These are phyloP conservation scores for Nannochloris sp. DNA, from an alignment of 139 green algal species.

Conservation along the genomic window DNA sequence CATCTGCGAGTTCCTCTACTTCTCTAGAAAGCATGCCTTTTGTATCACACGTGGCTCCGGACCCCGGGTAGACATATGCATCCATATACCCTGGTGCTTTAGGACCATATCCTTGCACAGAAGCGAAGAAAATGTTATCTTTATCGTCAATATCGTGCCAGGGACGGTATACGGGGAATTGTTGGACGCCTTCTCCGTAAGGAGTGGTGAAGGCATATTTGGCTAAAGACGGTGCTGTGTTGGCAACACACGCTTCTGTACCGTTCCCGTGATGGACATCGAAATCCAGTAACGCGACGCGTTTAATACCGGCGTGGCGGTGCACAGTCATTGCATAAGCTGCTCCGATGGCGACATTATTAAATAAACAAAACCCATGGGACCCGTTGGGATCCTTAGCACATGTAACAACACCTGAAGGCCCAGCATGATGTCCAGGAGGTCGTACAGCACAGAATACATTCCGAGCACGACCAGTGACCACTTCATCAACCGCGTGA, in stretches of 20 bases:
- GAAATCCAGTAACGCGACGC: slow-evolving; percentile 86
- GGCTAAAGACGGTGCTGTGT: slow-evolving; percentile 24
- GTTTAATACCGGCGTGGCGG: slow-evolving; percentile 50
- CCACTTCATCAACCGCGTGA: slow-evolving; percentile 59
- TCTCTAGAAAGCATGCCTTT: neutral
- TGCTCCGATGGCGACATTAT: slow-evolving; percentile 86
- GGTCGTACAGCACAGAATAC: slow-evolving; percentile 86
- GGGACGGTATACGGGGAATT: slow-evolving; percentile 67
- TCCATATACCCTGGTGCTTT: slow-evolving; percentile 21
- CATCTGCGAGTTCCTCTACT: neutral
- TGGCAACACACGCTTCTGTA: slow-evolving; percentile 56
- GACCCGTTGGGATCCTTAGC: slow-evolving; percentile 35
- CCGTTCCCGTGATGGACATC: slow-evolving; percentile 94
- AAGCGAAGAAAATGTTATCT: slow-evolving; percentile 86
- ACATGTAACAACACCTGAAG: slow-evolving; percentile 52
- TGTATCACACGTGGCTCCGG: slow-evolving; percentile 70
- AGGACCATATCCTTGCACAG: slow-evolving; percentile 65
- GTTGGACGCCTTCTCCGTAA: slow-evolving; percentile 60
- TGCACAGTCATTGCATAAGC: slow-evolving; percentile 80
- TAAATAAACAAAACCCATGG: slow-evolving; percentile 93
- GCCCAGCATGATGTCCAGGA: slow-evolving; percentile 83
- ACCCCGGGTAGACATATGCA: slow-evolving; percentile 73
- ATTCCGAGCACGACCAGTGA: slow-evolving; percentile 50
- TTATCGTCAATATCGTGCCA: slow-evolving; percentile 77
- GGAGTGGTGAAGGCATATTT: slow-evolving; percentile 50